Evolutionary conservation across 257 asterid species (phyloP).

Genomic region (Capsicum chinense): DNA sequence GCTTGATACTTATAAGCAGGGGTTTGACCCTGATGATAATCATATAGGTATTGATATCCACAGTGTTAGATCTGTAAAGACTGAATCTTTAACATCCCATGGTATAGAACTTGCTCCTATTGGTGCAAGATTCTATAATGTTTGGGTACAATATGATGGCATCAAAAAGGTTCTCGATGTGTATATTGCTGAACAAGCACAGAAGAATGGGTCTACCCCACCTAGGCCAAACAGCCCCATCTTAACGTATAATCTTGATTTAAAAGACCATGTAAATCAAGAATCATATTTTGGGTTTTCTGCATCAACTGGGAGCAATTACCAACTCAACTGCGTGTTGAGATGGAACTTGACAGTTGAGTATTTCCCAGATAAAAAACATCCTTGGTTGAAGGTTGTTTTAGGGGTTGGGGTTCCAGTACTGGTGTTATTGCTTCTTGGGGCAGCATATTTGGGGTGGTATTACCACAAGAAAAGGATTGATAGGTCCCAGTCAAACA

Average conservation of each 20-base stretch:
- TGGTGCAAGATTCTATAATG: slow-evolving; percentile 51
- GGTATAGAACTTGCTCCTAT: slow-evolving; percentile 62
- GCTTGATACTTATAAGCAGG: slow-evolving; percentile 78
- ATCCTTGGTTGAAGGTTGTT: slow-evolving; percentile 37
- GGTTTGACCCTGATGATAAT: slow-evolving; percentile 74
- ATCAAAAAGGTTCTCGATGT: slow-evolving; percentile 41
- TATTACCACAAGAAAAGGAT: slow-evolving; percentile 40
- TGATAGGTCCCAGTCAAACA: slow-evolving; percentile 42
- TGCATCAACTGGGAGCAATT: slow-evolving; percentile 70
- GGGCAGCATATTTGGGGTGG: slow-evolving; percentile 44
- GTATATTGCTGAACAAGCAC: slow-evolving; percentile 53
- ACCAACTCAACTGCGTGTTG: slow-evolving; percentile 68
- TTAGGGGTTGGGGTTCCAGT: slow-evolving; percentile 61
- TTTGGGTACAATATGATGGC: slow-evolving; percentile 86
- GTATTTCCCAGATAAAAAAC: slow-evolving; percentile 41
- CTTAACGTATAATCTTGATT: slow-evolving; percentile 40
- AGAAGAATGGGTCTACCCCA: slow-evolving; percentile 50
- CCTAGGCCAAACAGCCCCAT: slow-evolving; percentile 51
- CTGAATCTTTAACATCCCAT: slow-evolving; percentile 38
- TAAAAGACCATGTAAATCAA: slow-evolving; percentile 48
- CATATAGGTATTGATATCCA: slow-evolving; percentile 72
- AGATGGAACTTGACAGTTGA: slow-evolving; percentile 80
- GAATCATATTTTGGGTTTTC: slow-evolving; percentile 80
- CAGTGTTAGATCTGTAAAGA: slow-evolving; percentile 50
- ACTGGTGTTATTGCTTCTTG: slow-evolving; percentile 44